A percentile compares a stretch with the other conserved stretches of the same genome.
These are phyloP conservation scores for Penicillium roqueforti DNA, from an alignment of 495 filamentous ascomycete genomes.

Conservation along the genomic window DNA sequence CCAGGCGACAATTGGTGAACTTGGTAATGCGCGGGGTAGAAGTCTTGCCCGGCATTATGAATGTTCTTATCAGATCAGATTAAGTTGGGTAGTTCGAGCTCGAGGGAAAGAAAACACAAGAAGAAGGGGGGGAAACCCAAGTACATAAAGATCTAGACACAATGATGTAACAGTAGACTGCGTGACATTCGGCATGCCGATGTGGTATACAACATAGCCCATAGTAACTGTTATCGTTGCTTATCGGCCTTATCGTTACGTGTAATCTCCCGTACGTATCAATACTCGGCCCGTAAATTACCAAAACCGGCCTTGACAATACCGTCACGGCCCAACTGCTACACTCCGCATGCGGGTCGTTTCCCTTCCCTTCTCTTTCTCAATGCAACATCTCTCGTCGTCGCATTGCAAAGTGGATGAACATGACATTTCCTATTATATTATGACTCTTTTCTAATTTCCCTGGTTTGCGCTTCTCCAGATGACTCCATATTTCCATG, in stretches of 20 bases:
- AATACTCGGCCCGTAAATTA: background rate
- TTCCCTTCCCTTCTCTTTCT: background rate
- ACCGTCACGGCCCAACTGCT: background rate
- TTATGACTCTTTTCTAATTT: background rate
- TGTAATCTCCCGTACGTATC: background rate
- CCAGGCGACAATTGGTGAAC: constrained; percentile 75
- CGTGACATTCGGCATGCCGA: constrained; percentile 31
- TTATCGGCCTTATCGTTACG: too few species aligned
- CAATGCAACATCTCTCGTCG: constrained; percentile 2
- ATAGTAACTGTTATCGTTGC: background rate
- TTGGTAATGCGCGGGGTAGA: constrained; percentile 59
- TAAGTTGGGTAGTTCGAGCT: background rate
- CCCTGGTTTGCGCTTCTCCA: background rate
- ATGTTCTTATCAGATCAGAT: background rate
- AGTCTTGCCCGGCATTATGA: constrained; percentile 40
- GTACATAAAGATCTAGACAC: constrained; percentile 11
- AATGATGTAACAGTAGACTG: constrained; percentile 25
- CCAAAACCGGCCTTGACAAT: background rate
- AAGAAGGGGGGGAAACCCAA: background rate
- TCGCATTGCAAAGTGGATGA: too few species aligned
- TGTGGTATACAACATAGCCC: constrained; percentile 13
- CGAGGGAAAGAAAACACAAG: background rate
- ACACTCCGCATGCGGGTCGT: constrained; percentile 8
- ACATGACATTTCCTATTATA: too few species aligned
- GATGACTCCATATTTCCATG: constrained; percentile 1